Evolutionary conservation across 306 rosid species (phyloP), one percentile per base, ranked within the genome.

Genomic region (Vachellia pachyceras): DNA sequence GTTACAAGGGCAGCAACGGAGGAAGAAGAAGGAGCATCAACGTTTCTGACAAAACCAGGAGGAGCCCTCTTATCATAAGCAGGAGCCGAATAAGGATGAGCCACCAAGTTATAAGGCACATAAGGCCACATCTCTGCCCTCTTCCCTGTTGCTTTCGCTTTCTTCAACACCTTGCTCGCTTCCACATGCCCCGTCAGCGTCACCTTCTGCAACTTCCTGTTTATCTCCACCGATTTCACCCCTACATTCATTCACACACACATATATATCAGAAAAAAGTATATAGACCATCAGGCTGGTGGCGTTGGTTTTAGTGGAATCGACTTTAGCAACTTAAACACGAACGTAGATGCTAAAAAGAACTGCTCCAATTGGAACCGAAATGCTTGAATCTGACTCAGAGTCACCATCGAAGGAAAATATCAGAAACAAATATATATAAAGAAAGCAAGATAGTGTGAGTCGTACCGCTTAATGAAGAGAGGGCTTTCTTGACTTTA

Each of bases 51-150:
- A 83, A 86, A 86, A 35, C 97, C 98, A 61, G 98, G 89, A 83
- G 98, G 98, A 75, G 98, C 98, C 77, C 74, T 94, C 87, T 91
- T 94, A 87, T 94, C 98, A 84, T 94, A 94, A 69, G 92, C 87
- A 65, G 86, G 85, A 73, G 92, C 83, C 15, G 91, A 69, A 65
- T 88, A 94, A 5, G 98, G 97, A 77, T 92, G 90, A 61, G 92
- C 84, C 89, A 91, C 94, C 70, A 87, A 72, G 83, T 75, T 87
- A 85, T 87, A 92, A 13, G 97, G 98, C 37, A 94, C 91, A 75
- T 94, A 94, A 1, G 97, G 98, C 98, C 98, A 94, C 25, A 94
- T 88, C 89, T 94, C 98, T 5, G 92, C 88, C 69, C 65, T 92
- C 37, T 94, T 94, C 82, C 97, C 96, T 37, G 97, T 94, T 64